Evolutionary conservation across 345 rosid species (phyloP), one percentile per base, ranked within the genome.

Genomic region (Geranium brycei): DNA sequence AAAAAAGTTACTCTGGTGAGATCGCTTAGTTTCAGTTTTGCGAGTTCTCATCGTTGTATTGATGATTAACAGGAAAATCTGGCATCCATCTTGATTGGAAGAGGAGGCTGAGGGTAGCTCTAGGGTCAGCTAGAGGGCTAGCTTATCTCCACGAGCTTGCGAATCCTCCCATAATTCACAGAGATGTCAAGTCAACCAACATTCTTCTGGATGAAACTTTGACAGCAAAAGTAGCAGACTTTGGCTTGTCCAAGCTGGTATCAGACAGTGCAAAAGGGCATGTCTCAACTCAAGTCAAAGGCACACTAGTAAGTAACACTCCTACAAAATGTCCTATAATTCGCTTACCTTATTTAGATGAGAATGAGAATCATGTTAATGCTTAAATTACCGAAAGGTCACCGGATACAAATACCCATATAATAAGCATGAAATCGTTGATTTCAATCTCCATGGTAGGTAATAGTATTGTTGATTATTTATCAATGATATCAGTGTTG

Each of bases 251-350:
- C 3, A 93, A 93, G 78, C 84, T 88, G 13, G 95, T 93, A 65
- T 86, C 91, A 2, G 97, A 93, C 79, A 75, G 90, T 70, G 71
- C 92, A 55, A 93, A 90, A 69, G 99, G 97, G 51, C 99, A 93
- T 71, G 97, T 93, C 62, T 93, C 99, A 38, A 93, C 99, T 61
- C 99, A 90, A 86, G 99, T 93, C 60, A 93, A 93, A 72, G 99
- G 99, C 80, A 93, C 99, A 61, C 71, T 90, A 84, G 99, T 90
- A 71, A 79, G 82, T 69, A 32, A 1, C 15, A 4, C 14, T 18
- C 41, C 31, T 1, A 2, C 17, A 19, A 35, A 1, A 59, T 64
- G 13, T 67, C 19, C 1, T 23, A 8, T 19, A 32, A 12, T 31
- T 19, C 32, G 41, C 10, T 8, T 19, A 19, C 31, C 10, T 1